Evolutionary conservation across 2,329 filamentous ascomycete genomes (phyloP), one percentile per base, ranked within the genome.

Genomic region (Acrodontium crateriforme): DNA sequence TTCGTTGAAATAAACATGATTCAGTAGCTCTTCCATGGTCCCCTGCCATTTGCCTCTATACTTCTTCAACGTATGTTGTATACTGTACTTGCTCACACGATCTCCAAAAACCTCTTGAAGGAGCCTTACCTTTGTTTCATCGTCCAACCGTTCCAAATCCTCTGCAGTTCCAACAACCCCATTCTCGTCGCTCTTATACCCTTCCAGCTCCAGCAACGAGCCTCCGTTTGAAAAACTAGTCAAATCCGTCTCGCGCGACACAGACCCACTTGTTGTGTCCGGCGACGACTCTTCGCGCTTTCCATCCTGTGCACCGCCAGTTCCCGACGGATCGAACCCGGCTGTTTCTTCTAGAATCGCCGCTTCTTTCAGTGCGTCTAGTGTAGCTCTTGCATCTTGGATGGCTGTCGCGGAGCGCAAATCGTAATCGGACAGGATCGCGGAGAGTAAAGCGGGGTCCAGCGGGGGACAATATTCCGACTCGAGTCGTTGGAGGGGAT

Each of bases 1-100:
- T 31, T 83, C 71, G 32, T 82, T 72, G 4, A 94, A 73, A 45
- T 77, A 83, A 12, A 79, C 72, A 9, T 82, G 64, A 39, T 79
- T 91, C 17, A 94, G 65, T 9, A 95, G 60, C 33, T 83, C 74
- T 42, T 93, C 83, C 36, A 91, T 74, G 2, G 82, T 72, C 9
- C 64, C 62, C 32, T 74, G 69, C 20, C 80, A 69, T 39, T 82
- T 71, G 1, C 75, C 71, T 8, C 69, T 63, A 16, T 65, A 70
- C 44, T 81, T 80, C 39, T 69, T 71, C 27, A 93, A 55, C 0
- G 74, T 70, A 37, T 74, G 68, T 22, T 60, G 59, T 16, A 92
- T 64, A 22, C 80, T 75, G 25, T 74, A 70, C 0, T 59, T 58
- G 25, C 74, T 75, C 5, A 52, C 28, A 22, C 85, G 60, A 1